phyloP scores from a whole-genome alignment of 2,329 filamentous ascomycete species.

The Aspergillus sp. region DNA sequence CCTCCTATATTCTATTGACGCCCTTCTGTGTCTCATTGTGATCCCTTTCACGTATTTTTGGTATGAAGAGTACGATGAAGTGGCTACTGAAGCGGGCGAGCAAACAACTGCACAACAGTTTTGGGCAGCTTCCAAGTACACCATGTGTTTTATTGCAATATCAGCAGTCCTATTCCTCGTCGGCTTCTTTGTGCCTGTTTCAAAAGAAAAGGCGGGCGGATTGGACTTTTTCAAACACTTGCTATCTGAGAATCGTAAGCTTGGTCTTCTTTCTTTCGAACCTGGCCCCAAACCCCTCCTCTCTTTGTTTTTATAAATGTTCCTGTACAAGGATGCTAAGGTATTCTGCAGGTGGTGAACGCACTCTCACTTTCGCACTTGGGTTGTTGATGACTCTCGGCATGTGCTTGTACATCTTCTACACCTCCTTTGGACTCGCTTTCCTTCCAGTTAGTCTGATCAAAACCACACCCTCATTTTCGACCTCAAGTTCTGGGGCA shows the following conservation, averaged over 20 bases:
- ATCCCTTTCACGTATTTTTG: constrained; percentile 98
- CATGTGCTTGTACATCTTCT: constrained; percentile 80
- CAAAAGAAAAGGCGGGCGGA: constrained; percentile 67
- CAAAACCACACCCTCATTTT: constrained; percentile 85
- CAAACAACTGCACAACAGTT: constrained; percentile 71
- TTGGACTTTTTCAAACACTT: constrained; percentile 90
- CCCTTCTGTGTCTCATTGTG: constrained; percentile 80
- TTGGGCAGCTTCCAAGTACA: constrained; percentile 87
- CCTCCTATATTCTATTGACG: constrained; percentile 85
- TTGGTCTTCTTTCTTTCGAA: background rate
- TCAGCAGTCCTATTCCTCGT: constrained; percentile 77
- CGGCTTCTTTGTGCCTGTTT: constrained; percentile 89
- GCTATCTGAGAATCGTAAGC: constrained; percentile 73
- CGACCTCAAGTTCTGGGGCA: constrained; percentile 73
- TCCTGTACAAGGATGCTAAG: constrained; percentile 5
- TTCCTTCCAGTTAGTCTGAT: constrained; percentile 87
- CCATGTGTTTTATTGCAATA: constrained; percentile 76
- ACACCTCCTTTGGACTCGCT: constrained; percentile 85
- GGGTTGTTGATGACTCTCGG: constrained; percentile 87
- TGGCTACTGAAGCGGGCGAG: constrained; percentile 75
- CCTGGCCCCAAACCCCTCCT: background rate
- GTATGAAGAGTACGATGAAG: constrained; percentile 96
- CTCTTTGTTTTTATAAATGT: background rate
- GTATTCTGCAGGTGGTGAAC: constrained; percentile 67
- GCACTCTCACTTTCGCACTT: constrained; percentile 84